These are phyloP conservation scores for Rhytidhysteron rufulum DNA, from an alignment of 2,329 filamentous ascomycete genomes.

Conservation along the genomic window DNA sequence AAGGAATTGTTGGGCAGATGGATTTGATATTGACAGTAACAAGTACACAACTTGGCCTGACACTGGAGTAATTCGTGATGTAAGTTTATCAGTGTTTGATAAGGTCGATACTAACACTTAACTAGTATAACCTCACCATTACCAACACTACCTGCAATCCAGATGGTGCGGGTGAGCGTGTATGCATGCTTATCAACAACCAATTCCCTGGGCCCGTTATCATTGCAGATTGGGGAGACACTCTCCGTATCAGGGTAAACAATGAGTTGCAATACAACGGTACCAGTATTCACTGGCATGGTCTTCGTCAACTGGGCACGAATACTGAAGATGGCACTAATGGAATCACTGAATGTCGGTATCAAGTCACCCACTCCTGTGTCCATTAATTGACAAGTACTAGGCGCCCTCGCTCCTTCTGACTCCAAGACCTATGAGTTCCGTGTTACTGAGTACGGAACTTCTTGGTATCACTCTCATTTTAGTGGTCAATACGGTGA, in stretches of 20 bases:
- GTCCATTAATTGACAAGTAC: constrained; percentile 7
- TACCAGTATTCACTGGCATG: constrained; percentile 63
- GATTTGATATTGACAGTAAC: constrained; percentile 39
- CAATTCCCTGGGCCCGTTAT: constrained; percentile 64
- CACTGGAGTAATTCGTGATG: constrained; percentile 27
- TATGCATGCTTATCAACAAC: constrained; percentile 40
- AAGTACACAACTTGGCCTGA: constrained; percentile 38
- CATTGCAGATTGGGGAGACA: constrained; percentile 45
- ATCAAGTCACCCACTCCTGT: constrained; percentile 9
- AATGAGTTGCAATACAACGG: constrained; percentile 56
- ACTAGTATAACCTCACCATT: constrained; percentile 32
- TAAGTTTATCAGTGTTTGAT: constrained; percentile 7
- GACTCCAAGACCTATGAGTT: constrained; percentile 26
- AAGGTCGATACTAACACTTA: background rate
- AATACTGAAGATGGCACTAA: constrained; percentile 56
- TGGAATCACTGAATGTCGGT: constrained; percentile 38
- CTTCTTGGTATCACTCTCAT: constrained; percentile 42
- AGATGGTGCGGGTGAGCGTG: constrained; percentile 32
- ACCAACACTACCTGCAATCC: constrained; percentile 41
- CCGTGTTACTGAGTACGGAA: constrained; percentile 26
- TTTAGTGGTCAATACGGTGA: constrained; percentile 42
- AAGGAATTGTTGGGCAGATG: constrained; percentile 37
- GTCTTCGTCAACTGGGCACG: constrained; percentile 53
- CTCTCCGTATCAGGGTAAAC: constrained; percentile 43
- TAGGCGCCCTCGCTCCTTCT: constrained; percentile 47